Conservation (phyloP, 495 filamentous ascomycete species). For the Melanomma pulvis-pyrius region DNA sequence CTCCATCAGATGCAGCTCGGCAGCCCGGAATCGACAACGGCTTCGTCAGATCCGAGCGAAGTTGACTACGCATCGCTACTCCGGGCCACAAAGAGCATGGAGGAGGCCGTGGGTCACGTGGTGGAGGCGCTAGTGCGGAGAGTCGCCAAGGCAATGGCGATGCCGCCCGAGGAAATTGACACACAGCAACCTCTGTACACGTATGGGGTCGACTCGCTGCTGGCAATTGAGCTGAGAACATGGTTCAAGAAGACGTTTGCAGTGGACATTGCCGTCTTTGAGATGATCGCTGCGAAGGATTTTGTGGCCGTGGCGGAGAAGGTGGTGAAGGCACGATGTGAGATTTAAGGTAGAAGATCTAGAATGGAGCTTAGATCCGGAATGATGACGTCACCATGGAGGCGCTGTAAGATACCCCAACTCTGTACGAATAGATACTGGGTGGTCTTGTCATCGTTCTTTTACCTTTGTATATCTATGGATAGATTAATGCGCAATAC, state of each 20-base stretch:
- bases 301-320: conserved; percentile 5
- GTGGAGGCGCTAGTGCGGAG: conserved; percentile 1
- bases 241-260: conserved; percentile 17
- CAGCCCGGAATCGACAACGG: not conserved
- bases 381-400: no score
- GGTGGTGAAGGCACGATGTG: not conserved
- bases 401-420: no score
- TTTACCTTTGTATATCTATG: no score
- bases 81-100: not conserved
- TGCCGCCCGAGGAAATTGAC: conserved; percentile 13
- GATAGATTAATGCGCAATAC: no score
- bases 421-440: no score
- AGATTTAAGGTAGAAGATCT: no score
- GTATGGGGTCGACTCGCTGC: conserved; percentile 31
- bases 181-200: conserved; percentile 1
- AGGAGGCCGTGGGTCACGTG: not conserved
- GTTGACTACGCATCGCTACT: not conserved
- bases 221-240: conserved; percentile 27
- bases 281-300: conserved; percentile 6
- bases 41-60: not conserved
- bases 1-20: conserved; percentile 3
- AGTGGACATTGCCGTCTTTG: conserved; percentile 24
- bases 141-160: conserved; percentile 2
- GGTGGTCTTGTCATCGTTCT: no score
- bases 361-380: no score